Conservation (phyloP, 2,329 filamentous ascomycete species). For the Ilyonectria robusta region DNA sequence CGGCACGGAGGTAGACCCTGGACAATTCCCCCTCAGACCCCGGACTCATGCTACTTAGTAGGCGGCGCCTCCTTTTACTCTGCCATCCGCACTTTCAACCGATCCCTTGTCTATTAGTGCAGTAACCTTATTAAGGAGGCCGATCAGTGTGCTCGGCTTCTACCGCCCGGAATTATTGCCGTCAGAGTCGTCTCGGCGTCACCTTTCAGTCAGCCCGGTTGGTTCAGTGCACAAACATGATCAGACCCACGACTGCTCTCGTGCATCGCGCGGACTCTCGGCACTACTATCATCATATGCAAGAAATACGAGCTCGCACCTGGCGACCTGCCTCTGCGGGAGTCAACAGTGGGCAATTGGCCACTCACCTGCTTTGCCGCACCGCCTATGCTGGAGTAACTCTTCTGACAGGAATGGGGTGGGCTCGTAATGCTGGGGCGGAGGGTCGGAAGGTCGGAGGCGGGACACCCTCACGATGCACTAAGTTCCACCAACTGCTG, state of each 20-base stretch:
- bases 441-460: constrained; percentile 15
- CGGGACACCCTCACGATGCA: constrained; percentile 15
- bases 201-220: constrained; percentile 4
- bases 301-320: constrained; percentile 26
- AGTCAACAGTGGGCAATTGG: constrained; percentile 18
- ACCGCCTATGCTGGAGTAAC: constrained; percentile 3
- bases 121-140: not conserved
- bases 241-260: constrained; percentile 7
- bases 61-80: constrained; percentile 13
- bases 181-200: not conserved
- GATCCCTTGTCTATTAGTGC: not conserved
- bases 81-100: not conserved
- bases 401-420: constrained; percentile 16
- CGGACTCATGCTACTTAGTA: constrained; percentile 9
- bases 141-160: not conserved
- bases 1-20: constrained; percentile 16
- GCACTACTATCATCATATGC: constrained; percentile 7
- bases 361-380: constrained; percentile 11
- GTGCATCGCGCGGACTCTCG: constrained; percentile 20
- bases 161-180: not conserved
- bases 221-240: constrained; percentile 11
- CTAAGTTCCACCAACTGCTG: constrained; percentile 11
- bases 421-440: constrained; percentile 20
- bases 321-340: constrained; percentile 17
- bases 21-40: constrained; percentile 3